phyloP scores from a whole-genome alignment of 495 filamentous ascomycete genomes.

The Annulohypoxylon maeteangense region DNA sequence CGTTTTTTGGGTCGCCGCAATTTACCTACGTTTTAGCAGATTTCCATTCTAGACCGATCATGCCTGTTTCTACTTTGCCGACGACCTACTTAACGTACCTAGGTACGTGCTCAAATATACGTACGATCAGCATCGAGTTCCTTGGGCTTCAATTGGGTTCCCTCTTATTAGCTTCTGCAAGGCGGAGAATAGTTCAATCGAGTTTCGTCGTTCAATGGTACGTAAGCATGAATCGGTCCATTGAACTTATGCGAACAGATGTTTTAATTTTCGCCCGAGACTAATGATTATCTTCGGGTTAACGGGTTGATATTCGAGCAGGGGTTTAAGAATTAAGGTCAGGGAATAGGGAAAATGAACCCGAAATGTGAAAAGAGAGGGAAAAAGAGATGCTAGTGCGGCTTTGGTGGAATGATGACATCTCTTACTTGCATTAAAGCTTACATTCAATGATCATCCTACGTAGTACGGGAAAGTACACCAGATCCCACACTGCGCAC shows the following conservation, averaged over 20 bases:
- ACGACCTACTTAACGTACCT: constrained; percentile 5
- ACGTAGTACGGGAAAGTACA: constrained; percentile 36
- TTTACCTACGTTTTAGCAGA: constrained; percentile 24
- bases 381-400: constrained; percentile 19
- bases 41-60: constrained; percentile 10
- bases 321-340: not conserved
- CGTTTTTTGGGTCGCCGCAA: constrained; percentile 31
- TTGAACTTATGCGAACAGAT: constrained; percentile 1
- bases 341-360: constrained; percentile 7
- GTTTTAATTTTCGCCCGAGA: constrained; percentile 5
- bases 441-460: constrained; percentile 25
- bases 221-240: not conserved
- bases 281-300: constrained; percentile 2
- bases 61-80: not conserved
- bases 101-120: constrained; percentile 17
- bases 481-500: constrained; percentile 31
- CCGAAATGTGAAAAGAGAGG: not conserved
- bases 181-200: not conserved
- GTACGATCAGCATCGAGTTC: constrained; percentile 1
- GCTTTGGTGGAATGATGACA: constrained; percentile 40
- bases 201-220: not conserved
- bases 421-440: constrained; percentile 35
- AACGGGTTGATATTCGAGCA: constrained; percentile 4
- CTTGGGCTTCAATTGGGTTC: constrained; percentile 34
- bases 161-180: not conserved